These are phyloP conservation scores for Russula emetica DNA, from an alignment of 768 basidiomycete genomes.

Conservation along the genomic window DNA sequence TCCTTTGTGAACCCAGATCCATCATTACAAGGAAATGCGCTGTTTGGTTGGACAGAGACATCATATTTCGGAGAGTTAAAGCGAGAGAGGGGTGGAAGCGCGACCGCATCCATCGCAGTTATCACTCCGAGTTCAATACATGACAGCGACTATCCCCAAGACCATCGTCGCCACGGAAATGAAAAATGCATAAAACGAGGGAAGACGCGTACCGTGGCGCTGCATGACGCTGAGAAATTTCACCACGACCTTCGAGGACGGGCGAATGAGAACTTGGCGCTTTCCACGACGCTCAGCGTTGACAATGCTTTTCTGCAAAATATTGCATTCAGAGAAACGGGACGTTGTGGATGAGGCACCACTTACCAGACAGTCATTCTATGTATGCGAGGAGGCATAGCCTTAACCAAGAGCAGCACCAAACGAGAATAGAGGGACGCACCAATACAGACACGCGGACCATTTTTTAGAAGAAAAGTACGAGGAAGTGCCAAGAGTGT, in stretches of 20 bases:
- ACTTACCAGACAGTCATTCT: conserved; percentile 60
- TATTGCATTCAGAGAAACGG: conserved; percentile 11
- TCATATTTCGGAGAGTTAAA: conserved; percentile 80
- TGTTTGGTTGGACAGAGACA: conserved; percentile 55
- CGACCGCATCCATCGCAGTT: conserved; percentile 74
- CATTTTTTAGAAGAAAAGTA: conserved; percentile 48
- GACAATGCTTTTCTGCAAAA: conserved; percentile 88
- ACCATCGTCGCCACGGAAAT: neutral
- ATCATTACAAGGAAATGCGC: conserved; percentile 40
- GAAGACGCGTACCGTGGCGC: conserved; percentile 75
- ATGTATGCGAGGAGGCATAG: conserved; percentile 17
- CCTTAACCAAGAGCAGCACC: neutral
- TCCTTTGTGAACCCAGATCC: conserved; percentile 55
- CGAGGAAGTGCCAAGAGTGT: conserved; percentile 23
- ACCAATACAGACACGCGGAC: conserved; percentile 84
- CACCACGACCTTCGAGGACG: conserved; percentile 95
- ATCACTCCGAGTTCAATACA: conserved; percentile 58
- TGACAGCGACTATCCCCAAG: neutral
- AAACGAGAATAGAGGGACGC: conserved; percentile 29
- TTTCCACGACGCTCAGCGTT: conserved; percentile 99
- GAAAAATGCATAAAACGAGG: neutral
- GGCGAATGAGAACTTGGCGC: conserved; percentile 97
- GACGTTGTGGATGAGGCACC: neutral
- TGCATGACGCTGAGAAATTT: conserved; percentile 99
- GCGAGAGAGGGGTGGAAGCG: conserved; percentile 62